These are phyloP conservation scores for Triangularia verruculosa DNA, from an alignment of 2,329 filamentous ascomycete genomes.

Conservation along the genomic window DNA sequence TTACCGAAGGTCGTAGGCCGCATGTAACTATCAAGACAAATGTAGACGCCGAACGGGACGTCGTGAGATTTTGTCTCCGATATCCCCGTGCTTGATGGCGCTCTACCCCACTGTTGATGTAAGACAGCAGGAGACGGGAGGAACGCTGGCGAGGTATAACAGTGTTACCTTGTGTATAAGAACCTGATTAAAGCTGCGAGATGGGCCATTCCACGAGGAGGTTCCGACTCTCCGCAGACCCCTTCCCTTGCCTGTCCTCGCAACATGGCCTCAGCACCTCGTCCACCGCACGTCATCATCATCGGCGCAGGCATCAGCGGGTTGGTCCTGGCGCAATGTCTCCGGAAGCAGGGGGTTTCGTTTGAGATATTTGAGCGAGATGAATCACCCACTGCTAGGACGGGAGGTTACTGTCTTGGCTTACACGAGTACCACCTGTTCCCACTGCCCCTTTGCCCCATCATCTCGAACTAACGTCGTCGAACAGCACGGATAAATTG, in stretches of 20 bases:
- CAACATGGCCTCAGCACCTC: not conserved
- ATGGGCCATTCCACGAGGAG: not conserved
- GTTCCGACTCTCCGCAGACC: not conserved
- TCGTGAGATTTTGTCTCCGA: not conserved
- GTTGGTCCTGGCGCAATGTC: slow-evolving; percentile 40
- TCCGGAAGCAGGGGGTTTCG: slow-evolving; percentile 34
- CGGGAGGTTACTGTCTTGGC: slow-evolving; percentile 33
- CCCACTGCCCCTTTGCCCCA: not conserved
- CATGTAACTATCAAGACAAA: not conserved
- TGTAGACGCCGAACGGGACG: not conserved
- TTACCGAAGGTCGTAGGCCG: not conserved
- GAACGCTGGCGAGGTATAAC: not conserved
- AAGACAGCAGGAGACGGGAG: not conserved
- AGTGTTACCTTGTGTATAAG: too few species aligned
- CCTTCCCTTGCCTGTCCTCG: not conserved
- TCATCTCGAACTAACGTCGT: too few species aligned
- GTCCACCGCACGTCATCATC: slow-evolving; percentile 35
- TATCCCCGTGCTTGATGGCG: not conserved
- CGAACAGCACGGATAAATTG: slow-evolving; percentile 20
- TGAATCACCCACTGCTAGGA: slow-evolving; percentile 24
- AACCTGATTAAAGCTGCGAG: too few species aligned
- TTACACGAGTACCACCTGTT: slow-evolving; percentile 28
- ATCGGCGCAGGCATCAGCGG: slow-evolving; percentile 43
- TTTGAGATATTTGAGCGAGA: slow-evolving; percentile 42
- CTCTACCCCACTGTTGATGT: not conserved